These are phyloP conservation scores for Leptographium radiaticola DNA, from an alignment of 2,329 filamentous ascomycete species.

Conservation along the genomic window DNA sequence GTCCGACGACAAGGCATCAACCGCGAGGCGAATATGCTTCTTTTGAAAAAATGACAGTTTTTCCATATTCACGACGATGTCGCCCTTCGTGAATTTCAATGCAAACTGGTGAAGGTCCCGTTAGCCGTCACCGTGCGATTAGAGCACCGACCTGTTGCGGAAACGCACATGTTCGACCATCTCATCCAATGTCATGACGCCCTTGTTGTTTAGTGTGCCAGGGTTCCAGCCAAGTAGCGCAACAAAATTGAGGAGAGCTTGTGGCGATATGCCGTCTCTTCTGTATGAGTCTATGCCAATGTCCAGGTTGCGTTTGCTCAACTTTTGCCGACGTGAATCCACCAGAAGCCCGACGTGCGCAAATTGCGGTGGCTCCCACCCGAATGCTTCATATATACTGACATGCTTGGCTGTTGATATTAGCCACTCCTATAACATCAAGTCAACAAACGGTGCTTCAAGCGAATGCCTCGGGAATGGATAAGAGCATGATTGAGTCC, in stretches of 20 bases:
- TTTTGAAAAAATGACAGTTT: slow-evolving; percentile 70
- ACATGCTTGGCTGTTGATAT: slow-evolving; percentile 71
- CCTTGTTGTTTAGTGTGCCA: slow-evolving; percentile 31
- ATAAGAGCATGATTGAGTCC: slow-evolving; percentile 14
- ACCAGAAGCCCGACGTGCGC: slow-evolving; percentile 70
- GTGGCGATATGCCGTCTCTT: slow-evolving; percentile 30
- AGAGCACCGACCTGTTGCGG: not conserved
- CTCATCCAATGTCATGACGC: slow-evolving; percentile 58
- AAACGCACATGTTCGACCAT: slow-evolving; percentile 54
- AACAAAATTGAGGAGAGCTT: slow-evolving; percentile 62
- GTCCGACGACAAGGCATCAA: slow-evolving; percentile 6
- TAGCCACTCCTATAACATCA: slow-evolving; percentile 65
- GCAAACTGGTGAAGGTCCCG: not conserved
- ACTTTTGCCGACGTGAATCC: slow-evolving; percentile 55
- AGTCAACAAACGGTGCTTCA: not conserved
- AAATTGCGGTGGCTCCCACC: slow-evolving; percentile 61
- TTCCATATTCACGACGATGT: slow-evolving; percentile 66
- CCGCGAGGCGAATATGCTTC: slow-evolving; percentile 14
- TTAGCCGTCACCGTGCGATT: not conserved
- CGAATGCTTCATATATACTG: slow-evolving; percentile 62
- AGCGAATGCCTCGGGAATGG: slow-evolving; percentile 3
- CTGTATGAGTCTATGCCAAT: slow-evolving; percentile 38
- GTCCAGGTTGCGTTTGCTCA: slow-evolving; percentile 70
- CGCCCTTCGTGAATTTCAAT: slow-evolving; percentile 81
- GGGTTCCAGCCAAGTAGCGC: slow-evolving; percentile 78